Evolutionary conservation across 345 rosid genomes (phyloP).

Genomic region (Eucalyptus cladocalyx): DNA sequence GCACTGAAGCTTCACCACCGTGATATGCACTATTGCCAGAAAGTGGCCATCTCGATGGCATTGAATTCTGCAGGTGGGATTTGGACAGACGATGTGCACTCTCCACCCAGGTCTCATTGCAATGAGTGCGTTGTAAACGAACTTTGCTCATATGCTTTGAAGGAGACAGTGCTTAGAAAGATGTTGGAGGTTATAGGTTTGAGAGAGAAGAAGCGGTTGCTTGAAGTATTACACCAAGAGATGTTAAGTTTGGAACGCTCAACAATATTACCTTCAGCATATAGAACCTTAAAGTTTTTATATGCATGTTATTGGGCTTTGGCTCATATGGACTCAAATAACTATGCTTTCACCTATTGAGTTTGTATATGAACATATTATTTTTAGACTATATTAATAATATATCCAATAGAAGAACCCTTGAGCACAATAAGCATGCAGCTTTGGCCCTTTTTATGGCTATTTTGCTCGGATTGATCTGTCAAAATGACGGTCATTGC

Average conservation of each 20-base stretch:
- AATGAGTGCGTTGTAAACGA: slow-evolving; percentile 46
- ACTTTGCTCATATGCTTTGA: slow-evolving; percentile 75
- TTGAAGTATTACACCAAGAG: too few species aligned
- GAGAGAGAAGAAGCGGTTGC: too few species aligned
- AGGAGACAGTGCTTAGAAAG: slow-evolving; percentile 52
- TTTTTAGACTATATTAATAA: too few species aligned
- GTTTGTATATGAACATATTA: too few species aligned
- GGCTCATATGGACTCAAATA: too few species aligned
- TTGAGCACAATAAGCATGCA: not conserved
- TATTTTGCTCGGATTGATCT: not conserved
- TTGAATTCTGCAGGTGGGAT: slow-evolving; percentile 44
- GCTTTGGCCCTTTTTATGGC: not conserved
- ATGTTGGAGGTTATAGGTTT: too few species aligned
- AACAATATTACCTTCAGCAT: too few species aligned
- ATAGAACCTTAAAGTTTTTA: too few species aligned
- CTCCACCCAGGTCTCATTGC: slow-evolving; percentile 65
- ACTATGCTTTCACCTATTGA: too few species aligned
- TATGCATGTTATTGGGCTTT: too few species aligned
- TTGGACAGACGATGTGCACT: slow-evolving; percentile 82
- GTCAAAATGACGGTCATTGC: not conserved
- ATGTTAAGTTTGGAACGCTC: too few species aligned
- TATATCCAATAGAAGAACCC: not conserved
- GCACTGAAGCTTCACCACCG: not conserved
- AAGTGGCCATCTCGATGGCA: not conserved
- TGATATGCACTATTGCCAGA: not conserved